Evolutionary conservation across 1,284 basidiomycete genomes (phyloP).

Genomic region (Puccinia horiana): DNA sequence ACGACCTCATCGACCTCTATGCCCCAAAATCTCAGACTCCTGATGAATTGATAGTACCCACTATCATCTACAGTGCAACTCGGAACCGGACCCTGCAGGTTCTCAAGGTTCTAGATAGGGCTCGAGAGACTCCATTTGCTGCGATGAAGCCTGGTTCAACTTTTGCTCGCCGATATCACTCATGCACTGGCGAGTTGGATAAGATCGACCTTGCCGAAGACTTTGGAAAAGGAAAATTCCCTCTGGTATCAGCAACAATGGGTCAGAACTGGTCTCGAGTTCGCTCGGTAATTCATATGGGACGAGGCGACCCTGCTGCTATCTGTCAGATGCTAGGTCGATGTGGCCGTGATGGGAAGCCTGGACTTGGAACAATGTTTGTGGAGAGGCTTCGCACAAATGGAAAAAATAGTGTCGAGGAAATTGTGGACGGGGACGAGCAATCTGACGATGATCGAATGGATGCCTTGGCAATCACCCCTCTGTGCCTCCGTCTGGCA

Average conservation of each 20-base stretch:
- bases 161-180: background rate
- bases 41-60: background rate
- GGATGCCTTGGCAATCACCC: background rate
- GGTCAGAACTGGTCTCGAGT: slow-evolving; percentile 13
- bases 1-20: background rate
- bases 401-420: background rate
- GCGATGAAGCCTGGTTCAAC: background rate
- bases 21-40: background rate
- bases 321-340: slow-evolving; percentile 1
- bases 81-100: background rate
- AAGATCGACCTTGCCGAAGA: background rate
- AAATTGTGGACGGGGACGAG: background rate
- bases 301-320: background rate
- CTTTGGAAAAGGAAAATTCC: background rate
- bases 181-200: background rate
- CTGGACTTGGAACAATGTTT: slow-evolving; percentile 2
- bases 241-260: too few species aligned
- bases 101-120: background rate
- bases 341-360: background rate
- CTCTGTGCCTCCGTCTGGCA: background rate
- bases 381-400: background rate
- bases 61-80: background rate
- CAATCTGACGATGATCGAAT: background rate
- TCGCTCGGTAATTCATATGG: slow-evolving; percentile 5
- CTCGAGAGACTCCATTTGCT: background rate